A percentile compares a stretch with the other conserved stretches of the same genome.
Evolutionary conservation across 176 grass and related monocot species (phyloP).

Genomic region (Bonia amplexicaulis): DNA sequence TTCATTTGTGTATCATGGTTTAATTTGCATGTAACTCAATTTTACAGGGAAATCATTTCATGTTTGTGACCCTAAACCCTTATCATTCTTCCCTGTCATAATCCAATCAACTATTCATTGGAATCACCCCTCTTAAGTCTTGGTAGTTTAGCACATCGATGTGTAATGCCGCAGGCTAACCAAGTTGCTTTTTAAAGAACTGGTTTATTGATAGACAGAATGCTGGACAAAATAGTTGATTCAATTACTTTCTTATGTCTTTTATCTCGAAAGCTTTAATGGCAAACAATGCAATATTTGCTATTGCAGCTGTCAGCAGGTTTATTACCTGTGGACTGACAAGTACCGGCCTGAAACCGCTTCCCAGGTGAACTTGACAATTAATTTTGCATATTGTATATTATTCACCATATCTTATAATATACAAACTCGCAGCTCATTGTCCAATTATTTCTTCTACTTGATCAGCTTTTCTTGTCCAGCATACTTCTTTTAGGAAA

Average conservation of each 20-base stretch:
- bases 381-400: conserved; percentile 17
- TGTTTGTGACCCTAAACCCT: not conserved
- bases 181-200: not conserved
- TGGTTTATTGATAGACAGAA: not conserved
- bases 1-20: not conserved
- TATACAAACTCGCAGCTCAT: not conserved
- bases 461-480: not conserved
- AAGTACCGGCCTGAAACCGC: conserved; percentile 84
- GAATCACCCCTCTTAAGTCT: not conserved
- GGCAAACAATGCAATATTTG: not conserved
- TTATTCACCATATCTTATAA: conserved; percentile 6
- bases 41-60: not conserved
- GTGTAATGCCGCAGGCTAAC: not conserved
- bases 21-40: not conserved
- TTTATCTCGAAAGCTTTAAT: not conserved
- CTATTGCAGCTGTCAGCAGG: conserved; percentile 37
- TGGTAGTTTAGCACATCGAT: not conserved
- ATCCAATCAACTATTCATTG: not conserved
- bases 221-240: not conserved
- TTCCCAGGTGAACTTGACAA: conserved; percentile 58
- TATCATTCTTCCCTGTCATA: not conserved
- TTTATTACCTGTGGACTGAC: conserved; percentile 69
- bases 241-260: not conserved
- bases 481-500: not conserved
- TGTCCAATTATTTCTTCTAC: not conserved